Evolutionary conservation across 2,329 filamentous ascomycete genomes (phyloP).

Genomic region (Colletotrichum sansevieriae): DNA sequence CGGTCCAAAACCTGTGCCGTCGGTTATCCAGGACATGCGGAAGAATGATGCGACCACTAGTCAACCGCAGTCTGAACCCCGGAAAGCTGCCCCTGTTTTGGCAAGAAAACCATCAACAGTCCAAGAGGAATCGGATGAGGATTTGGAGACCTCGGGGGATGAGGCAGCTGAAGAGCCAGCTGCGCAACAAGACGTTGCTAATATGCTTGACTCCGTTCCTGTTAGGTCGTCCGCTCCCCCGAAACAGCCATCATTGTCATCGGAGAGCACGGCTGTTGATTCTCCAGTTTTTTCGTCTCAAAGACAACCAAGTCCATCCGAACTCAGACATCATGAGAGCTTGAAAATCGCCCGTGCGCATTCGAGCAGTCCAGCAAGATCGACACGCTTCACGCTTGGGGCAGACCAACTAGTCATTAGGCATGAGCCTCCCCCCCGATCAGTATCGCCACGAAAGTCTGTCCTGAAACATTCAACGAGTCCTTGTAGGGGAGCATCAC

Average conservation of each 20-base stretch:
- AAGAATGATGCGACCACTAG: constrained; percentile 27
- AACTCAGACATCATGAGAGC: constrained; percentile 36
- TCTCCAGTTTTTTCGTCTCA: constrained; percentile 26
- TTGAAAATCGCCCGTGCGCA: constrained; percentile 53
- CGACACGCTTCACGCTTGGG: constrained; percentile 74
- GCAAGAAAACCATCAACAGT: constrained; percentile 60
- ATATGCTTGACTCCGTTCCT: constrained; percentile 52
- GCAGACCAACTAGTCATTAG: constrained; percentile 68
- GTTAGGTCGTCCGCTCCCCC: constrained; percentile 45
- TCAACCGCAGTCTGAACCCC: constrained; percentile 21
- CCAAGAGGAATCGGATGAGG: constrained; percentile 60
- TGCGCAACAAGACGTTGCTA: constrained; percentile 33
- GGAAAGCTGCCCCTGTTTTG: constrained; percentile 37
- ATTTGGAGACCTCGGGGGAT: constrained; percentile 46
- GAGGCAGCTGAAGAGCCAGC: constrained; percentile 27
- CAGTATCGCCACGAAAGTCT: constrained; percentile 82
- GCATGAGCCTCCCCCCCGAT: constrained; percentile 78
- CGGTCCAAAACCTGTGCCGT: constrained; percentile 6
- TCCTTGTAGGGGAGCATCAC: constrained; percentile 65
- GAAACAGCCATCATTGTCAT: constrained; percentile 35
- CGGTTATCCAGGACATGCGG: constrained; percentile 19
- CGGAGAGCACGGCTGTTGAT: constrained; percentile 32
- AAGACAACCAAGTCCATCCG: constrained; percentile 25
- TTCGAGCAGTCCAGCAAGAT: constrained; percentile 74
- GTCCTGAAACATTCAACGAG: constrained; percentile 75